Base-by-base conservation (phyloP, 2,329 filamentous ascomycete species). In the Botryotinia convoluta region DNA sequence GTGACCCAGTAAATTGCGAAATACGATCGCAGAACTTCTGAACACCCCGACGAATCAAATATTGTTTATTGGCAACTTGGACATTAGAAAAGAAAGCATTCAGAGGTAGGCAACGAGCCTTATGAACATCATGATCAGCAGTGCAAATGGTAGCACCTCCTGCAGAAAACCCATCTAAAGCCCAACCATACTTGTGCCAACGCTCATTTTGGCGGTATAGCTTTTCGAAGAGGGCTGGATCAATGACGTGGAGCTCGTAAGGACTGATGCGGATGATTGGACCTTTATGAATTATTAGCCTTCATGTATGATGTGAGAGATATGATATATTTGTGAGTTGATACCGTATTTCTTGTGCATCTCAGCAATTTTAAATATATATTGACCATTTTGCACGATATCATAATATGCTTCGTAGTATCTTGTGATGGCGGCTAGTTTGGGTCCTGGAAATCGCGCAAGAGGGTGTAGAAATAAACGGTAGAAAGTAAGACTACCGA, bases 251-350 rank as follows among this genome's bases (percentile, higher is more conserved):
- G n/a, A 81, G 61, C 69, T 81, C 77, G 48, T 79, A 74, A 10
- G 80, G 80, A 57, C 73, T 76, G 64, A 81, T 80, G n/a, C 78
- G 77, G 65, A 80, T 71, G 29, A 81, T 76, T 32, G 79, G 77
- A 39, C 78, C 76, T 45, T 44, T 18, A 0, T 44, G 42, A 20
- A 18, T 44, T 1, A 18, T 20, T 7, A 20, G 42, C 16, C 7
- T 18, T 44, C 16, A 20, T 44, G 42, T 44, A 44, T 18, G 42
- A 44, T 44, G 6, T 44, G 42, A 44, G 42, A 44, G 42, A 5
- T 42, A 42, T 4, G 42, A 51, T n/a, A 54, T 32, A 26, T 8
- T 65, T 5, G 26, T 26, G 16, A 12, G 10, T 57, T 44, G 1
- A 14, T 70, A 74, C 75, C 72, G 70, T 75, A 76, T 72, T 74